Conservation (phyloP, 2,329 filamentous ascomycete genomes). For the Bipolaris cookei region DNA sequence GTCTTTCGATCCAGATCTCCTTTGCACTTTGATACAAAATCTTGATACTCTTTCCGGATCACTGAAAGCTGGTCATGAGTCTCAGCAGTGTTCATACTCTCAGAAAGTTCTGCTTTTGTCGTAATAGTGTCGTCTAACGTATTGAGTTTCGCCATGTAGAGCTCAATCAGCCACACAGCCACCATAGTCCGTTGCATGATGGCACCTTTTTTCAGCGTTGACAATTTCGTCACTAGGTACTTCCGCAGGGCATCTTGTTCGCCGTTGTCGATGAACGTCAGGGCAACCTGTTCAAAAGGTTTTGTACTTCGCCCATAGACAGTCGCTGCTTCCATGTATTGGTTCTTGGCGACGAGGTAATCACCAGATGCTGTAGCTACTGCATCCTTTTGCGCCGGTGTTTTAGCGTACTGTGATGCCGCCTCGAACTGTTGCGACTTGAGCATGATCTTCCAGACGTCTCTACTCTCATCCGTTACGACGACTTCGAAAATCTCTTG, state of each 20-base stretch:
- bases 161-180: slow-evolving; percentile 90
- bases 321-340: slow-evolving; percentile 82
- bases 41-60: slow-evolving; percentile 80
- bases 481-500: slow-evolving; percentile 94
- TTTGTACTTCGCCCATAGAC: slow-evolving; percentile 97
- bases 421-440: slow-evolving; percentile 85
- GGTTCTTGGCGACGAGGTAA: slow-evolving; percentile 79
- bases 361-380: slow-evolving; percentile 93
- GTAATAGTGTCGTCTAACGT: slow-evolving; percentile 92
- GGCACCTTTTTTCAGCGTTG: slow-evolving; percentile 78
- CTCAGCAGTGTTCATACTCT: slow-evolving; percentile 72
- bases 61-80: slow-evolving; percentile 73
- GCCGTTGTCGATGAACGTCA: slow-evolving; percentile 86
- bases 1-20: slow-evolving; percentile 87
- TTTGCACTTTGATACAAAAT: slow-evolving; percentile 86
- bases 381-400: slow-evolving; percentile 81
- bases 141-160: slow-evolving; percentile 98
- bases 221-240: slow-evolving; percentile 85
- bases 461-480: slow-evolving; percentile 84
- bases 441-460: slow-evolving; percentile 95
- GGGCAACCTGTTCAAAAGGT: slow-evolving; percentile 92
- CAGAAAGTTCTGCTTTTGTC: slow-evolving; percentile 81
- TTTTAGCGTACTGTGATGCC: slow-evolving; percentile 84
- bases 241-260: slow-evolving; percentile 90
- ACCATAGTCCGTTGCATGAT: slow-evolving; percentile 96